Conservation (phyloP, 164 flowering plant species). For the Chimonanthus praecox region DNA sequence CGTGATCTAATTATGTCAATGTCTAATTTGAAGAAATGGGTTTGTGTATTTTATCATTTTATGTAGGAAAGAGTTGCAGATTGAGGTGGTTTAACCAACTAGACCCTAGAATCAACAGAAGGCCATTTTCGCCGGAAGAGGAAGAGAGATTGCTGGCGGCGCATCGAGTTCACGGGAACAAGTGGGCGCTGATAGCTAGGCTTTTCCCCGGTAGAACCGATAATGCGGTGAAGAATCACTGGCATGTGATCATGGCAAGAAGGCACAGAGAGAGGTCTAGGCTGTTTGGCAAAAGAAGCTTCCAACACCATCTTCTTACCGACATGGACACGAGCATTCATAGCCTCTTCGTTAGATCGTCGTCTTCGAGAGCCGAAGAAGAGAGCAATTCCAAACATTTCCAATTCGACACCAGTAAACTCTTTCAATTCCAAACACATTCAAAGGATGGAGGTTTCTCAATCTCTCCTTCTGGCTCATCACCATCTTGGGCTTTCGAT, state of each 20-base stretch:
- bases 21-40: constrained; percentile 1
- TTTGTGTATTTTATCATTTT: background rate
- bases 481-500: constrained; percentile 22
- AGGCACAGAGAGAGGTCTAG: constrained; percentile 62
- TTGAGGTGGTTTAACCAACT: constrained; percentile 92
- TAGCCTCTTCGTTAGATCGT: constrained; percentile 10
- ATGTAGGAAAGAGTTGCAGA: constrained; percentile 80
- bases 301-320: constrained; percentile 19
- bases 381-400: constrained; percentile 14
- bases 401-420: constrained; percentile 16
- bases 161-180: constrained; percentile 73
- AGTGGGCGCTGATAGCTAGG: constrained; percentile 78
- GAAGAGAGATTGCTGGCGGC: constrained; percentile 70
- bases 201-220: constrained; percentile 85
- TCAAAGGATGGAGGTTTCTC: constrained; percentile 23
- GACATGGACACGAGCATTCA: constrained; percentile 8
- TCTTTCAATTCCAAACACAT: constrained; percentile 28
- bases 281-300: constrained; percentile 37
- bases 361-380: constrained; percentile 11
- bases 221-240: constrained; percentile 87
- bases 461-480: constrained; percentile 18
- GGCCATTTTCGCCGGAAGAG: constrained; percentile 74
- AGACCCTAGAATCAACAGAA: constrained; percentile 80
- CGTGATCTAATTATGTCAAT: background rate
- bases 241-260: constrained; percentile 92